Conservation (phyloP, 2,329 filamentous ascomycete species). For the Colletotrichum lentis region DNA sequence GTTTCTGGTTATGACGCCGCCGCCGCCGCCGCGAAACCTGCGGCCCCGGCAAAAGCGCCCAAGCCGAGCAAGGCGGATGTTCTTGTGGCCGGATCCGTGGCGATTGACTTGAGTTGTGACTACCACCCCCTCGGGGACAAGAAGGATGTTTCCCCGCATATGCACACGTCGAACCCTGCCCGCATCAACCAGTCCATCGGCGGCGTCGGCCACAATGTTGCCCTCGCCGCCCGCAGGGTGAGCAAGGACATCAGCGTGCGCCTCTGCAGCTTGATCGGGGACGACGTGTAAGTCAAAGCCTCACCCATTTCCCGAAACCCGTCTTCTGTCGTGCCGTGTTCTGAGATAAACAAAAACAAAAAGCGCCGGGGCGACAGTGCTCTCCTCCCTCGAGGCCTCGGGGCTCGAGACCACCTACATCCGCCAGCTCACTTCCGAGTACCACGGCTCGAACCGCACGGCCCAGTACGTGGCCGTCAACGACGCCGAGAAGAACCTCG, state of each 20-base stretch:
- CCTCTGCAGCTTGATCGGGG: conserved; percentile 81
- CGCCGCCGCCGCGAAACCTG: conserved; percentile 3
- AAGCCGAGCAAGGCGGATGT: conserved; percentile 63
- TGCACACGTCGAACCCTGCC: conserved; percentile 87
- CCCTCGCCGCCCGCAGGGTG: conserved; percentile 77
- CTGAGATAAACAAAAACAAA: conserved; percentile 16
- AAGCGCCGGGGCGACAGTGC: conserved; percentile 76
- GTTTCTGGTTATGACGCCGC: conserved; percentile 28
- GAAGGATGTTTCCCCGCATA: conserved; percentile 53
- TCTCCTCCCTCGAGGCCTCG: conserved; percentile 69
- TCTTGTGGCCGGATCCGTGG: conserved; percentile 90
- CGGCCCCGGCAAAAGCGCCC: conserved; percentile 20
- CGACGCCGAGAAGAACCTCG: conserved; percentile 79
- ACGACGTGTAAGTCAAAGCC: conserved; percentile 68
- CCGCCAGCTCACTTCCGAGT: conserved; percentile 59
- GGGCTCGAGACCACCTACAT: conserved; percentile 73
- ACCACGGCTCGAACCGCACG: conserved; percentile 68
- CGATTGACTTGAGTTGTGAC: conserved; percentile 87
- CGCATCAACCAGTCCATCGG: conserved; percentile 83
- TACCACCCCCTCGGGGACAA: conserved; percentile 51
- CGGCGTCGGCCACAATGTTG: conserved; percentile 92
- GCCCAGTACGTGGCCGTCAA: conserved; percentile 94
- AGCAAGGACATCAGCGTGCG: conserved; percentile 69
- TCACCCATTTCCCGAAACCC: neutral
- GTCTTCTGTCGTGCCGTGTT: neutral